A percentile compares a stretch with the other conserved stretches of the same genome.
Conservation (phyloP, 805 yeast genomes). For the Hanseniaspora lindneri region DNA sequence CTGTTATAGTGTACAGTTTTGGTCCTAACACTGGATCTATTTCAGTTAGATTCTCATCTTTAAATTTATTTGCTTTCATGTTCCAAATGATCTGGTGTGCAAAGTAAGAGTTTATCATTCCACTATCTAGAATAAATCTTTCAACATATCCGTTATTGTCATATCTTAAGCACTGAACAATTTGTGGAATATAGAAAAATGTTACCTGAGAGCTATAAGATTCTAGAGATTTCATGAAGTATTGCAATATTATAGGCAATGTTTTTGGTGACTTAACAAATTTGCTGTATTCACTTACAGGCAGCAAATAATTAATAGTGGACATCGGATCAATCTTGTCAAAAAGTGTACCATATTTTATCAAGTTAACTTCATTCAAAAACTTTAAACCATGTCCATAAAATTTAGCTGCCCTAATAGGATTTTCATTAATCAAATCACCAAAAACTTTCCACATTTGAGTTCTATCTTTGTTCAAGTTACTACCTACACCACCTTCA, state of each 20-base stretch:
- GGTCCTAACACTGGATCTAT: constrained; percentile 78
- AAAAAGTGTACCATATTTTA: constrained; percentile 50
- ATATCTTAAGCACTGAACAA: constrained; percentile 81
- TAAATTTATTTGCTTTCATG: constrained; percentile 82
- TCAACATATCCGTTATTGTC: constrained; percentile 79
- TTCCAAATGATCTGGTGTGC: constrained; percentile 99
- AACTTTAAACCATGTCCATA: constrained; percentile 6
- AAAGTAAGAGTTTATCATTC: constrained; percentile 76
- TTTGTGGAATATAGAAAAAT: constrained; percentile 95
- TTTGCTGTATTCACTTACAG: constrained; percentile 56
- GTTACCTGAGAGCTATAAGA: constrained; percentile 76
- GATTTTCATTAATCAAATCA: background rate
- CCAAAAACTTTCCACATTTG: background rate
- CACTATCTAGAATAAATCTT: constrained; percentile 81
- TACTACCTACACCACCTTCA: constrained; percentile 10
- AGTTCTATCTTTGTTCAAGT: constrained; percentile 9
- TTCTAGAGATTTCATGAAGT: constrained; percentile 80
- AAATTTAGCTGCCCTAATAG: constrained; percentile 5
- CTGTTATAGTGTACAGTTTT: constrained; percentile 58
- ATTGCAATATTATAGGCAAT: constrained; percentile 51
- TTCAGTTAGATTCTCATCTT: constrained; percentile 71
- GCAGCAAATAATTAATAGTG: constrained; percentile 70
- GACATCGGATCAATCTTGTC: constrained; percentile 67
- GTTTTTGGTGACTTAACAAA: constrained; percentile 9
- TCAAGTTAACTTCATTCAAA: constrained; percentile 12